Evolutionary conservation across 306 rosid genomes (phyloP).

Genomic region (Mucuna pruriens): DNA sequence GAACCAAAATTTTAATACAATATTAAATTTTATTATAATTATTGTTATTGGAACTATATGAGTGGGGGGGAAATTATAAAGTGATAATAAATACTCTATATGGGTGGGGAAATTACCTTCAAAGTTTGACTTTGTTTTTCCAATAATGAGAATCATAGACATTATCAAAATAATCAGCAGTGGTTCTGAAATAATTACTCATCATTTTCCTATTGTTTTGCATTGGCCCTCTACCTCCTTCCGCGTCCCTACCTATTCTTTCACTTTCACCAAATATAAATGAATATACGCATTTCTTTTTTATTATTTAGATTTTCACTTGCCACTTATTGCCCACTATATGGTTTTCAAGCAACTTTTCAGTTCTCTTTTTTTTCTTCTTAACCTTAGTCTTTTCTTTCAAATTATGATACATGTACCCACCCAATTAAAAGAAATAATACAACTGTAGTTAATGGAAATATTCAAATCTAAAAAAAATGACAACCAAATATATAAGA

Average conservation of each 20-base stretch:
- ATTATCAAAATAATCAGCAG: slow-evolving; percentile 71
- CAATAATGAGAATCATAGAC: slow-evolving; percentile 70
- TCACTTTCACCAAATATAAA: slow-evolving; percentile 54
- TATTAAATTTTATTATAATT: too few species aligned
- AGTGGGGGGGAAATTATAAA: too few species aligned
- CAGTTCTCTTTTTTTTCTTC: neutral
- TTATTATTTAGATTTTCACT: slow-evolving; percentile 41
- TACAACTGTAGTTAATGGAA: neutral
- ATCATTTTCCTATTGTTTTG: slow-evolving; percentile 71
- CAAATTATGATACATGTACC: slow-evolving; percentile 39
- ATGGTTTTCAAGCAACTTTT: slow-evolving; percentile 46
- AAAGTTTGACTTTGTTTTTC: slow-evolving; percentile 62
- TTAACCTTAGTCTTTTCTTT: slow-evolving; percentile 36
- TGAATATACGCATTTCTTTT: slow-evolving; percentile 42
- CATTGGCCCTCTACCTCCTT: slow-evolving; percentile 54
- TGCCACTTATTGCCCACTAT: slow-evolving; percentile 52
- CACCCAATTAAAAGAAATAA: neutral
- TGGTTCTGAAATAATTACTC: slow-evolving; percentile 72
- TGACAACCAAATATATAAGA: neutral
- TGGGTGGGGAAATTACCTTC: slow-evolving; percentile 51
- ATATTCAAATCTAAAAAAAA: neutral
- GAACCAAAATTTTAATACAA: too few species aligned
- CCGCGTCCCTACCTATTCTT: slow-evolving; percentile 70
- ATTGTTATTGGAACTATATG: too few species aligned
- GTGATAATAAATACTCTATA: slow-evolving; percentile 43